These are phyloP conservation scores for Colletotrichum sublineola DNA, from an alignment of 2,329 filamentous ascomycete genomes.

Conservation along the genomic window DNA sequence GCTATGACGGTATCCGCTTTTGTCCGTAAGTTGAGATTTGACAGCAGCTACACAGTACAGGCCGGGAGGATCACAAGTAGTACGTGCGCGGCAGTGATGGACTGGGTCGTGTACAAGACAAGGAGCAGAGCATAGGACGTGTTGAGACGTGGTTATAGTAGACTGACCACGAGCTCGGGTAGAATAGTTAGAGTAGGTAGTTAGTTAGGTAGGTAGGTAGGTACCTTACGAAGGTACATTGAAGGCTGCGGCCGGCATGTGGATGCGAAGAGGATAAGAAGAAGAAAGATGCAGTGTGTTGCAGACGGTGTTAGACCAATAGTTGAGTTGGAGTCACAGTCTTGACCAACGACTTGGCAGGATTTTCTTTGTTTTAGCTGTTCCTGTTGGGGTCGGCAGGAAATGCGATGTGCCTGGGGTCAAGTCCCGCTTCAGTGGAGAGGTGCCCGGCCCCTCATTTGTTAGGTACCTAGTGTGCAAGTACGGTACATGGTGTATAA, in stretches of 20 bases:
- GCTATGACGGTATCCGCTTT: neutral
- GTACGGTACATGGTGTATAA: neutral
- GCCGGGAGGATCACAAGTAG: neutral
- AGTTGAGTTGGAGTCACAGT: neutral
- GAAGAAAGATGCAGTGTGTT: neutral
- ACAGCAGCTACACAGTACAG: neutral
- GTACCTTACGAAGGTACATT: neutral
- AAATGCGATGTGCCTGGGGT: neutral
- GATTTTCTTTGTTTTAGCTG: neutral
- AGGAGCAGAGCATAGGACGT: neutral
- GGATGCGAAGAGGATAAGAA: conserved; percentile 1
- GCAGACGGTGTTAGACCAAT: neutral
- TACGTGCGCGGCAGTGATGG: neutral
- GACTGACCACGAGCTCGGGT: neutral
- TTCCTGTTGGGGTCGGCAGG: neutral
- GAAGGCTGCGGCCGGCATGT: neutral
- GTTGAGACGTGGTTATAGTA: neutral
- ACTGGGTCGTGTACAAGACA: conserved; percentile 2
- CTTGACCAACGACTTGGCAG: conserved; percentile 5
- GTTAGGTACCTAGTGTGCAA: neutral
- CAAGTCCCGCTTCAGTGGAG: conserved; percentile 2
- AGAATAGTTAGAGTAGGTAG: too few species aligned
- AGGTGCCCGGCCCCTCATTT: neutral
- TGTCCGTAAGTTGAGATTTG: neutral
- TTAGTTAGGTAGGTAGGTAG: neutral